phyloP scores from a whole-genome alignment of 2,329 filamentous ascomycete species.

The Colletotrichum sp. region DNA sequence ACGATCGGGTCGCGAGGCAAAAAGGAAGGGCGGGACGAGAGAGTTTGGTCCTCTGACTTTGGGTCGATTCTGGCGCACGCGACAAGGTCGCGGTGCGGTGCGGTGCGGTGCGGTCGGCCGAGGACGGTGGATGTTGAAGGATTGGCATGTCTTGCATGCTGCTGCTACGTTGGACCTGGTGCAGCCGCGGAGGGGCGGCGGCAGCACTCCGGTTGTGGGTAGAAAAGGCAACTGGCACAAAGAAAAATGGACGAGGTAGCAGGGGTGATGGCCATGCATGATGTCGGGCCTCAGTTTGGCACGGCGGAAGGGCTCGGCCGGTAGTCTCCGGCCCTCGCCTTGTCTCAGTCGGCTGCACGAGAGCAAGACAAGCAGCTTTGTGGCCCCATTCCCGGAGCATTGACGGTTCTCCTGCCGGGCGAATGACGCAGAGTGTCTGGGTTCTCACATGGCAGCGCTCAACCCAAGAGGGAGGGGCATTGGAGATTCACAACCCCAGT shows the following conservation, averaged over 20 bases:
- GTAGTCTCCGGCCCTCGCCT: background rate
- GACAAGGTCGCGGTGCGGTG: background rate
- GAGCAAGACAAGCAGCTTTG: background rate
- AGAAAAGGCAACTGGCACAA: background rate
- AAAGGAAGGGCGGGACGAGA: background rate
- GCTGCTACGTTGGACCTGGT: background rate
- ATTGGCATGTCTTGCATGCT: conserved; percentile 5
- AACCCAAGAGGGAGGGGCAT: background rate
- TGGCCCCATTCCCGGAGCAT: background rate
- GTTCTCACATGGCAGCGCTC: background rate
- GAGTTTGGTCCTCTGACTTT: background rate
- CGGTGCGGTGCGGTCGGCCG: background rate
- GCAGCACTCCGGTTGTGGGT: background rate
- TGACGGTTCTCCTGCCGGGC: background rate
- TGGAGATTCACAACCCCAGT: background rate
- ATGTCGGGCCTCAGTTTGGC: background rate
- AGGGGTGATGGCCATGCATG: background rate
- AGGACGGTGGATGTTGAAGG: background rate
- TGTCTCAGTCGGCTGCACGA: background rate
- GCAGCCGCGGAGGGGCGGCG: background rate
- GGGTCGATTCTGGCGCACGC: background rate
- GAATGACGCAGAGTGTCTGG: background rate
- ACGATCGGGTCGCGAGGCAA: background rate
- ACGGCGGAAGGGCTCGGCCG: background rate
- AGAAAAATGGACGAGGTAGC: background rate